Base-by-base conservation (phyloP, 2,329 filamentous ascomycete species). In the Fonsecaea pedrosoi region DNA sequence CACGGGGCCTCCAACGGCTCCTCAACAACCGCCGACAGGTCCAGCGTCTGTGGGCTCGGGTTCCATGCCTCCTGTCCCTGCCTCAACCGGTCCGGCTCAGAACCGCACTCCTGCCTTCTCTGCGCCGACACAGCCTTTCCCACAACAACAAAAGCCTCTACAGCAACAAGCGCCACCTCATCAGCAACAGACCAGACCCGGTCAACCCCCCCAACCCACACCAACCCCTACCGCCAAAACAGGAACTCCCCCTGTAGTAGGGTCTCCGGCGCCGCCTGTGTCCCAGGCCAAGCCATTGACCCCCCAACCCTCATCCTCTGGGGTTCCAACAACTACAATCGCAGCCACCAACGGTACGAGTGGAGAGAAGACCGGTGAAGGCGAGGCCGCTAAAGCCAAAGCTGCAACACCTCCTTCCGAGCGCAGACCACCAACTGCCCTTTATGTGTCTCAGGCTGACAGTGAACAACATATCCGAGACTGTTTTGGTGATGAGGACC, bases 381-480 rank as follows among this genome's bases (percentile, higher is more conserved):
- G 77, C 7, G 74, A 74, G 32, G 60, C 79, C n/a, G 79, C 82
- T 60, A 88, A 86, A 73, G 87, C 90, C 18, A 88, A 91, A 69
- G 89, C 88, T 77, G 72, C 81, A 4, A 72, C 79, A 18, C 77
- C 76, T 34, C 70, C 76, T 15, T 85, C 85, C 6, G 90, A 91
- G 76, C 68, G 67, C 40, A 85, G 81, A 74, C 87, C 86, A 72
- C 92, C 90, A 72, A 90, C 92, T 74, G 94, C 92, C 57, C 86
- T 99, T 21, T 99, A 97, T 78, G 89, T 99, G 68, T 92, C 91
- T 81, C 94, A 94, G 74, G 89, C 94, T 25, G 91, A 89, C 74
- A 90, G 87, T 62, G 92, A 94, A 71, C 92, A 97, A 37, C 91
- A 94, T 68, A 90, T 92, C 42, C 89, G 90, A 64, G 89, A 92